These are phyloP conservation scores for Drosera capensis DNA, from an alignment of 148 eudicot species.

Conservation along the genomic window DNA sequence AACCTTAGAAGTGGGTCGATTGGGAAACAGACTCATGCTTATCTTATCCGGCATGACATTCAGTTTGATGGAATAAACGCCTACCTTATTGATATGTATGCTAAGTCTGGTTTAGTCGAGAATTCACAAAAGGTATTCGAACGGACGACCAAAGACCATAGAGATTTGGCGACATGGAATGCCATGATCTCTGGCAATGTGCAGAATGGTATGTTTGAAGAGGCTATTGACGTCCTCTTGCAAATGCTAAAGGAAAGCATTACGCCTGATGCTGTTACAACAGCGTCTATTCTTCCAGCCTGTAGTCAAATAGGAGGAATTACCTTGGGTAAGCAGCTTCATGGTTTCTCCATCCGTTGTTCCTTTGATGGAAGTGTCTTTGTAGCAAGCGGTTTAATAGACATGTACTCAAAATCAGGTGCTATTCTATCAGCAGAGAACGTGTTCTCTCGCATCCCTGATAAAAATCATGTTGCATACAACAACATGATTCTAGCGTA, in stretches of 20 bases:
- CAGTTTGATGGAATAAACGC: conserved; percentile 68
- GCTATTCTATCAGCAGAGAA: conserved; percentile 44
- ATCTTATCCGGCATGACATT: conserved; percentile 48
- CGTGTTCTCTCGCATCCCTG: conserved; percentile 26
- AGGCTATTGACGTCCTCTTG: conserved; percentile 40
- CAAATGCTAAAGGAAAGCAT: conserved; percentile 48
- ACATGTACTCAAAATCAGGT: conserved; percentile 83
- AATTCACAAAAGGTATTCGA: conserved; percentile 38
- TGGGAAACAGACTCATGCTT: conserved; percentile 77
- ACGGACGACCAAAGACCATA: conserved; percentile 18
- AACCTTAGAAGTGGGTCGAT: conserved; percentile 51
- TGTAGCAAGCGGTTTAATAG: conserved; percentile 67
- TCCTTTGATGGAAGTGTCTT: conserved; percentile 49
- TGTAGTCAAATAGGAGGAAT: conserved; percentile 49
- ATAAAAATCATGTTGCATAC: conserved; percentile 57
- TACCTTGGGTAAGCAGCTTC: conserved; percentile 55
- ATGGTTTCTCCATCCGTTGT: conserved; percentile 55
- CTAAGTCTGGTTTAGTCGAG: conserved; percentile 47
- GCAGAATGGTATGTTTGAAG: conserved; percentile 45
- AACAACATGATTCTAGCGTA: conserved; percentile 83
- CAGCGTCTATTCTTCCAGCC: conserved; percentile 73
- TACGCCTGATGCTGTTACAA: conserved; percentile 62
- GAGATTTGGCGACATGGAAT: conserved; percentile 83
- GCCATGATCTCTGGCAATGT: conserved; percentile 58
- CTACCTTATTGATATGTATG: conserved; percentile 82